Base-by-base conservation (phyloP, 768 basidiomycete species). In the Phlegmacium glaucopus region DNA sequence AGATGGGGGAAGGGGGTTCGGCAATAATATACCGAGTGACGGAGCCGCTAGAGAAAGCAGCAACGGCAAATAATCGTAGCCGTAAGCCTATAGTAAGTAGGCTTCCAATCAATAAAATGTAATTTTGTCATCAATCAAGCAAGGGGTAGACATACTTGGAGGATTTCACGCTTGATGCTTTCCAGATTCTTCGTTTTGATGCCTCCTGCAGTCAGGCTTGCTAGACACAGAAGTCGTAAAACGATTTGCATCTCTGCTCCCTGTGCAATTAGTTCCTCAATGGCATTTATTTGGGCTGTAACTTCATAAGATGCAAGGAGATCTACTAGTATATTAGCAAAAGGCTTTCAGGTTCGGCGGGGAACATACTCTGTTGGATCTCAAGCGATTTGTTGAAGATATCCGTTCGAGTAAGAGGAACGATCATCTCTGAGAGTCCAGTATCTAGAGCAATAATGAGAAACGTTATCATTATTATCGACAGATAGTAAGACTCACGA, bases 221-320 rank as follows among this genome's bases (percentile, higher is more conserved):
- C 87, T 22, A 99, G 79, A 59, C 94, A 92, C 32, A 94, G 72
- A 35, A 96, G 72, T 49, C 96, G 77, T 9, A 94, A 61, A 4
- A 95, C 80, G 8, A 76, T 76, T 52, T 83, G 80, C 75, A 94
- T 78, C 35, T 94, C 89, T 2, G 85, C 84, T 44, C 90, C 90
- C 57, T 90, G 87, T 13, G 89, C 81, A 51, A 98, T 83, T 56
- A 99, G 71, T 47, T 94, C 91, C 62, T 98, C 95, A 46, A 99
- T 90, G 0, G 85, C 82, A n/a, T 70, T 69, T 36, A 96, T 75
- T 63, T 98, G 96, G 4, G 76, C 74, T 10, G 81, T 70, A 22
- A 87, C 72, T 57, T 97, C 89, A 60, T 94, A 93, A 6, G 93
- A 94, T 6, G 94, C 91, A 26, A 98, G 79, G n/a, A 99, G 75